phyloP scores from a whole-genome alignment of 768 basidiomycete genomes.

The Lentinula lateritia region DNA sequence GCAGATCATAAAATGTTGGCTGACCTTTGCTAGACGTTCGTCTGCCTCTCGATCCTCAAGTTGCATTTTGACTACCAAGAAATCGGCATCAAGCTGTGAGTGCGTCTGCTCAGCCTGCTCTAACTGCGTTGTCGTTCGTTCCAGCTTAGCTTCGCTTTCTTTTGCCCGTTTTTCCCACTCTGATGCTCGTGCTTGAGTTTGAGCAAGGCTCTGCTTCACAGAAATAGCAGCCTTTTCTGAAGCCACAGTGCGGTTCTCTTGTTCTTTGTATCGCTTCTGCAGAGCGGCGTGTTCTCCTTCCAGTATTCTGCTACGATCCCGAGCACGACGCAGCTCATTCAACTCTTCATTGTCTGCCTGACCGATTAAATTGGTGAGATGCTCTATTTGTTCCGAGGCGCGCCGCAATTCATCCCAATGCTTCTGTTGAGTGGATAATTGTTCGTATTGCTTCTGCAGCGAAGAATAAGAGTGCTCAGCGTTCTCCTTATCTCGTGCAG shows the following conservation, averaged over 20 bases:
- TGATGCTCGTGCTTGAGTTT: conserved; percentile 70
- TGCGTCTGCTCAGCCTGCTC: conserved; percentile 65
- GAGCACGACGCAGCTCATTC: conserved; percentile 59
- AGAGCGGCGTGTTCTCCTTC: conserved; percentile 64
- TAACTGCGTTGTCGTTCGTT: conserved; percentile 51
- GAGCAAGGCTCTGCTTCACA: conserved; percentile 57
- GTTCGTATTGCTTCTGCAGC: conserved; percentile 58
- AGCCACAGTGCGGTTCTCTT: conserved; percentile 48
- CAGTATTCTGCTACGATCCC: conserved; percentile 55
- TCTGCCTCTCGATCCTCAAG: conserved; percentile 74
- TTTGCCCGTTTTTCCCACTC: conserved; percentile 82
- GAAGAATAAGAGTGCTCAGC: conserved; percentile 41
- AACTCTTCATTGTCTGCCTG: conserved; percentile 69
- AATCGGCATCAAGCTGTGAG: conserved; percentile 65
- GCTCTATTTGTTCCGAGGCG: conserved; percentile 68
- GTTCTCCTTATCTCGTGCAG: conserved; percentile 59
- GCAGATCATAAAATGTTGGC: not conserved
- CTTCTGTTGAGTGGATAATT: conserved; percentile 54
- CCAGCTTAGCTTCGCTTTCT: conserved; percentile 62
- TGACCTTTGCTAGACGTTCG: conserved; percentile 62
- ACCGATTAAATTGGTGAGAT: conserved; percentile 53
- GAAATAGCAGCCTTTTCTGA: conserved; percentile 52
- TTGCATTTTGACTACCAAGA: conserved; percentile 60
- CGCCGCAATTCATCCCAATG: conserved; percentile 76
- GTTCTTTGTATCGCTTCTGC: conserved; percentile 70